Conservation (phyloP, 441 rosid genomes). For the Pelargonium cotyledonis region DNA sequence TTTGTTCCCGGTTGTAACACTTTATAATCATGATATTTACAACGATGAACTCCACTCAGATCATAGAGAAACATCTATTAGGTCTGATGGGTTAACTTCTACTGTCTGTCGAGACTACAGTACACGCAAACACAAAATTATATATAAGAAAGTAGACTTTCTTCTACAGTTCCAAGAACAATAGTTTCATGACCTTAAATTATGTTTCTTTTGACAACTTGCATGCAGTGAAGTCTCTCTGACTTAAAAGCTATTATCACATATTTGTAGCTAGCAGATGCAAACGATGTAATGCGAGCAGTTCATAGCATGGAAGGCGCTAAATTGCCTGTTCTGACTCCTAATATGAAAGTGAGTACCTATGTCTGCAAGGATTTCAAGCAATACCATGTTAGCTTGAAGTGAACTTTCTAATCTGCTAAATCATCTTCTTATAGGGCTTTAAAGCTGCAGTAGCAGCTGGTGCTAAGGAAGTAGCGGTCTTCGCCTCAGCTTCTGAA, state of each 20-base stretch:
- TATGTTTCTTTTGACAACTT: not conserved
- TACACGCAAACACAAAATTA: too few relatives aligned
- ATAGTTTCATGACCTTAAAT: not conserved
- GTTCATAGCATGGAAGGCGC: constrained; percentile 53
- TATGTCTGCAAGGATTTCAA: constrained; percentile 13
- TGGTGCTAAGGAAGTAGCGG: constrained; percentile 91
- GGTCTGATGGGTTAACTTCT: too few relatives aligned
- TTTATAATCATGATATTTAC: not conserved
- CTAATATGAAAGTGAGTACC: constrained; percentile 69
- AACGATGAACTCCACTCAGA: not conserved
- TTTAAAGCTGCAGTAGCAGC: constrained; percentile 95
- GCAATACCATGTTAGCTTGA: not conserved
- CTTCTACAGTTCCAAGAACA: too few relatives aligned
- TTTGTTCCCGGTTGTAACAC: not conserved
- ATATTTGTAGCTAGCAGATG: constrained; percentile 70
- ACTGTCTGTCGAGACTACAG: too few relatives aligned
- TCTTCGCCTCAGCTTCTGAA: constrained; percentile 98
- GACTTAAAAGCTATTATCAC: constrained; percentile 9
- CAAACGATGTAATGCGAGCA: constrained; percentile 83
- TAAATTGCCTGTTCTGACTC: constrained; percentile 84
- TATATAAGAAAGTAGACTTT: too few relatives aligned
- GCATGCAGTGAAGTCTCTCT: not conserved
- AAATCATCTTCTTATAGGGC: constrained; percentile 47
- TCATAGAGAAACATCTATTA: not conserved
- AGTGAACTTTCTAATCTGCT: constrained; percentile 21